Evolutionary conservation across 495 filamentous ascomycete species (phyloP).

Genomic region (Penicillium soppii): DNA sequence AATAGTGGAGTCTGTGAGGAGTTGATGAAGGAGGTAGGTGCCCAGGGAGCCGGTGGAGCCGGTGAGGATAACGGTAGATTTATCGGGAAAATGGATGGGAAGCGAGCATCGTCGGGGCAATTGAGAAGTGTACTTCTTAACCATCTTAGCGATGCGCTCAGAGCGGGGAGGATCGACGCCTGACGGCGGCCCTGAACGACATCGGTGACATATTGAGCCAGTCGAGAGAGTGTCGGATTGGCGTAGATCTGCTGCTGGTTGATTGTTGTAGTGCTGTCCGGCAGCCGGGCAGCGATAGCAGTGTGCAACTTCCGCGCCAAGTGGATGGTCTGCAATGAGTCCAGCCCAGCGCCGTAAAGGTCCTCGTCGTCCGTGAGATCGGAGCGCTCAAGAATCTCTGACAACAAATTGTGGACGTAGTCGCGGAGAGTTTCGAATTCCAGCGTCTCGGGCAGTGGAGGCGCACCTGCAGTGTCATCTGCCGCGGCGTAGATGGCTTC

Average conservation of each 20-base stretch:
- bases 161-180: too few relatives aligned
- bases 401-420: conserved; percentile 2
- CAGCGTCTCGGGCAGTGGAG: conserved; percentile 3
- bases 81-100: background rate
- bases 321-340: conserved; percentile 49
- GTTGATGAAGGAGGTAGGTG: conserved; percentile 49
- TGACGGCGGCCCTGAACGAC: too few relatives aligned
- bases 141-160: conserved; percentile 17
- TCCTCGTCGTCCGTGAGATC: background rate
- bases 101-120: conserved; percentile 4
- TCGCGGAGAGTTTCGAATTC: background rate
- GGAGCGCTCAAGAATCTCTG: background rate
- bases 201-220: too few relatives aligned
- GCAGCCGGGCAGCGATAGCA: too few relatives aligned
- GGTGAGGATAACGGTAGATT: conserved; percentile 40
- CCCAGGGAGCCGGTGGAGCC: conserved; percentile 67
- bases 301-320: conserved; percentile 32
- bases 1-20: conserved; percentile 36
- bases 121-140: conserved; percentile 17
- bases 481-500: conserved; percentile 39
- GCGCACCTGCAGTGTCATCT: conserved; percentile 5
- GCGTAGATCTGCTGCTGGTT: conserved; percentile 15
- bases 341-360: conserved; percentile 45
- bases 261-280: background rate
- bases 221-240: background rate